Base-by-base conservation (phyloP, 2,329 filamentous ascomycete species). In the Byssoonygena ceratinophila region DNA sequence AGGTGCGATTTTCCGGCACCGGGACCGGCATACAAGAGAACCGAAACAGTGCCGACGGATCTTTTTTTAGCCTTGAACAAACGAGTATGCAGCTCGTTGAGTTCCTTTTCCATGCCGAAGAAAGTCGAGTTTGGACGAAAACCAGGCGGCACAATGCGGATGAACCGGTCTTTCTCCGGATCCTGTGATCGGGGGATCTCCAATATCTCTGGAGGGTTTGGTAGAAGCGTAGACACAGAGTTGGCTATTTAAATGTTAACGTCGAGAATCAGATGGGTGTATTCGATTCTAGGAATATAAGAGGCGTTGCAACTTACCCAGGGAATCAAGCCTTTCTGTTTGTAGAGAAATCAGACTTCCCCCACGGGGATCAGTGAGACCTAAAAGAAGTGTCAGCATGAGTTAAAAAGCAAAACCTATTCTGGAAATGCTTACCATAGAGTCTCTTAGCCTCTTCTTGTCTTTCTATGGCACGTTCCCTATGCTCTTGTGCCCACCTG, bases 1-100 rank as follows among this genome's bases (percentile, higher is more conserved):
- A 86, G 68, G 59, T 85, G 82, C 1, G 81, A 82, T 65, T 87
- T 87, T 1, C 83, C 83, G 12, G 78, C 78, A 1, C 83, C 83
- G 1, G 82, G 79, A 36, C 81, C 76, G 32, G 79, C 80, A 57
- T 79, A 78, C 9, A 87, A 74, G 7, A 86, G 68, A 1, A 83
- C 81, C 1, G 82, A 79, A 22, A 78, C 78, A 0, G 81, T 81
- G 14, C 81, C 80, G 43, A 77, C 68, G 6, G 73, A 70, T 34
- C 80, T 71, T 36, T 80, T 76, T 45, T 79, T 75, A 25, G 71
- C 70, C 58, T 82, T 79, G 59, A 74, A 78, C 2, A 86, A 67
- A 61, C 81, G 76, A 46, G 67, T 71, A 59, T 84, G 80, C 22
- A 87, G 68, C 1, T 76, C 68, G 8, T 73, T 70, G 20, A 85